Evolutionary conservation across 169 alveolate genomes (phyloP).

Genomic region (Amoebophrya sp.): DNA sequence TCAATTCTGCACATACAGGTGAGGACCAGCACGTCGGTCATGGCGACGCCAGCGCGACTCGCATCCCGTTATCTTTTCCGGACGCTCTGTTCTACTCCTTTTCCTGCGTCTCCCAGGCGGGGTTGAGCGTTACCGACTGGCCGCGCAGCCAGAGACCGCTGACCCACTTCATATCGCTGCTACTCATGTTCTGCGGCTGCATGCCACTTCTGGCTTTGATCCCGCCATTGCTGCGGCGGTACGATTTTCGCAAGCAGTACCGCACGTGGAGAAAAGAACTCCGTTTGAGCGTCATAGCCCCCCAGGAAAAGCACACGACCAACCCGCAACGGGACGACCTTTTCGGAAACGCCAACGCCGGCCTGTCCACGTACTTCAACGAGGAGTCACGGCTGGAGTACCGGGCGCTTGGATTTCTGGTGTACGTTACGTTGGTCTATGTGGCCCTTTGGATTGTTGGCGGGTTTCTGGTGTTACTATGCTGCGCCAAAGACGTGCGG

Average conservation of each 20-base stretch:
- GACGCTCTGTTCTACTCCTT: neutral
- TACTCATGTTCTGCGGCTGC: neutral
- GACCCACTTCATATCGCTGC: neutral
- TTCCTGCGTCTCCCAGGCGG: neutral
- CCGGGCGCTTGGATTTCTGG: neutral
- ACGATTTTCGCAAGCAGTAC: neutral
- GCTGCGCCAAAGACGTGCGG: too few species aligned
- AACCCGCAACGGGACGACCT: neutral
- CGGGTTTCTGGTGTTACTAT: neutral
- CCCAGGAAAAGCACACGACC: neutral
- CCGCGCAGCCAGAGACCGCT: neutral
- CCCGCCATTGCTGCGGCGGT: neutral
- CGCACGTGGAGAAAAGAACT: neutral
- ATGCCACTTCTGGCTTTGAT: neutral
- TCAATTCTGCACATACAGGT: too few species aligned
- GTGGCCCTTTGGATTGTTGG: neutral
- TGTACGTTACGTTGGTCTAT: neutral
- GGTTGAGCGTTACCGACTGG: slow-evolving; percentile 16
- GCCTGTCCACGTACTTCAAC: neutral
- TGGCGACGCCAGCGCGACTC: neutral
- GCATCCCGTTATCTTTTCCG: neutral
- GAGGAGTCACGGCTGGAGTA: neutral
- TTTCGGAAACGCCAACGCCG: neutral
- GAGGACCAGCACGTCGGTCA: neutral
- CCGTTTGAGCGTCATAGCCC: neutral